These are phyloP conservation scores for Cupressus sempervirens DNA, from an alignment of 75 land plant genomes.

Conservation along the genomic window DNA sequence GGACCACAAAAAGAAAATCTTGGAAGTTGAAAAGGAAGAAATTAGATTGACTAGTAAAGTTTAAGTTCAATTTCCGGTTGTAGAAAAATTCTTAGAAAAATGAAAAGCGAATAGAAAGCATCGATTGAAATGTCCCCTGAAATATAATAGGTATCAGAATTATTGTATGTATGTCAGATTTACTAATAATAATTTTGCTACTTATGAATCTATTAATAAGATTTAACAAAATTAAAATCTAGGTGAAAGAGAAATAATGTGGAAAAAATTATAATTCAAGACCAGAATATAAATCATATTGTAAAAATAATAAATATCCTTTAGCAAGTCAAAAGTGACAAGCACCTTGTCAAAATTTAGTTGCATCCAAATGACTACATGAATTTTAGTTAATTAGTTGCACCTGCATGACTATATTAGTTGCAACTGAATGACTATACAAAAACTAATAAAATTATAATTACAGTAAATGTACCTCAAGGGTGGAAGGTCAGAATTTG, in stretches of 20 bases:
- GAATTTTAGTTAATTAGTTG: neutral
- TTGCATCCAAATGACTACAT: too few species aligned
- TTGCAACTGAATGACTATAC: neutral
- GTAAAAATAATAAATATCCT: neutral
- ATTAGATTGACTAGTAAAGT: neutral
- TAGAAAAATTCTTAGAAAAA: neutral
- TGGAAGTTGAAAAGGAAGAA: neutral
- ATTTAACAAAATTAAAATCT: neutral
- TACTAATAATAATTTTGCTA: neutral
- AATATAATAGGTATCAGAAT: neutral
- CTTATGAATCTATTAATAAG: neutral
- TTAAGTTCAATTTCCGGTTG: neutral
- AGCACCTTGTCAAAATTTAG: neutral
- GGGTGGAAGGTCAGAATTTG: constrained; percentile 56
- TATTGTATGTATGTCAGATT: neutral
- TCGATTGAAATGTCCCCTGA: neutral
- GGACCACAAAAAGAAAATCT: too few species aligned
- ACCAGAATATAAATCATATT: neutral
- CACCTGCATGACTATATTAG: neutral
- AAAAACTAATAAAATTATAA: neutral
- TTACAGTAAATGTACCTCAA: constrained; percentile 52
- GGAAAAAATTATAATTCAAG: neutral
- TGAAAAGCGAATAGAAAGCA: neutral
- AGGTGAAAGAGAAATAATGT: neutral
- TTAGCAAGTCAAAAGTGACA: neutral